Conservation (phyloP, 179 eudicot species). For the Beta lomatogona region DNA sequence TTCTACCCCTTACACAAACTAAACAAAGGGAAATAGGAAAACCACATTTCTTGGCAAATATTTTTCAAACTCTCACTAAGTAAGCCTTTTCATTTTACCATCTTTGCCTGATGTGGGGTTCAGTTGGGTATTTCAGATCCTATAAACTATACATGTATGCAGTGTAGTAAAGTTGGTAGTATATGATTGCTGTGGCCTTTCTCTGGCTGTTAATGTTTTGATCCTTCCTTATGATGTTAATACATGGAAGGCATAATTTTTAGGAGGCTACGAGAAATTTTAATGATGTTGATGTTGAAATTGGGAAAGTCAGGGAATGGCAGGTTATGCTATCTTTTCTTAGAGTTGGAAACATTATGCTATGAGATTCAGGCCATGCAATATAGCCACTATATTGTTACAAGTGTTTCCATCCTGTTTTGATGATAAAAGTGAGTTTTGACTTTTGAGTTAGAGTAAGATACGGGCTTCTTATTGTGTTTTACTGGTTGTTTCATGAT, state of each 20-base stretch:
- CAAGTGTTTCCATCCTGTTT: neutral
- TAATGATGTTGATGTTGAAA: neutral
- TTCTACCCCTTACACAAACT: too few species aligned
- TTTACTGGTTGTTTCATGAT: neutral
- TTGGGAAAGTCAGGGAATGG: neutral
- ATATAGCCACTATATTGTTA: neutral
- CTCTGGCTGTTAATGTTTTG: too few species aligned
- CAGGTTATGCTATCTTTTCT: neutral
- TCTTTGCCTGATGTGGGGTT: neutral
- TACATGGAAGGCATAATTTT: neutral
- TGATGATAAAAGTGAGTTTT: neutral
- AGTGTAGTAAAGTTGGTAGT: neutral
- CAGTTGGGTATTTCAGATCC: neutral
- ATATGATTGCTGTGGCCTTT: neutral
- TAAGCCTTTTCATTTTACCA: too few species aligned
- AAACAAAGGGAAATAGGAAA: too few species aligned
- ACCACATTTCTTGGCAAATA: too few species aligned
- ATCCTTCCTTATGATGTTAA: neutral
- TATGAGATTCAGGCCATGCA: neutral
- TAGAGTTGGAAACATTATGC: neutral
- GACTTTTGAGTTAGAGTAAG: neutral
- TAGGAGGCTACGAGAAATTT: neutral
- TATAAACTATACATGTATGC: neutral
- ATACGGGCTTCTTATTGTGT: neutral
- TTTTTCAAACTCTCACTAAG: too few species aligned